Percentiles rank a stretch among this genome's conserved stretches.
phyloP scores from a whole-genome alignment of 768 basidiomycete genomes.

The Podaxis pistillaris region DNA sequence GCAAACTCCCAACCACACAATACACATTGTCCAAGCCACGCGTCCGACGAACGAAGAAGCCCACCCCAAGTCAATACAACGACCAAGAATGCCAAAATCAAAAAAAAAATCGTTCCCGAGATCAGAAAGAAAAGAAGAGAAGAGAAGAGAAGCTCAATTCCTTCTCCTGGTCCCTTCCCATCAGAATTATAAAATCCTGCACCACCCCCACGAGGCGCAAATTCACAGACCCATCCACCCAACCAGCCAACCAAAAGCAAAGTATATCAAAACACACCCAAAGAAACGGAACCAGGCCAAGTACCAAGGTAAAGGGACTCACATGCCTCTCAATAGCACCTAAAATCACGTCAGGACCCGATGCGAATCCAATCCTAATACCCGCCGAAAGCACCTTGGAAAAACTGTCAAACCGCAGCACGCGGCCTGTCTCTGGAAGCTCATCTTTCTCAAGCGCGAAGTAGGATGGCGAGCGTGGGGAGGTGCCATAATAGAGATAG shows the following conservation, averaged over 20 bases:
- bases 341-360: slow-evolving; percentile 68
- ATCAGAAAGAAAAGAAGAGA: neutral
- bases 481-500: slow-evolving; percentile 71
- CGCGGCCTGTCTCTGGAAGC: slow-evolving; percentile 63
- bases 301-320: slow-evolving; percentile 24
- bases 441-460: slow-evolving; percentile 74
- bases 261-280: neutral
- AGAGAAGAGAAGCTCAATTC: neutral
- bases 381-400: slow-evolving; percentile 81
- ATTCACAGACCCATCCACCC: neutral
- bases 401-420: slow-evolving; percentile 86
- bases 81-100: neutral
- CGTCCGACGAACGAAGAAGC: slow-evolving; percentile 10
- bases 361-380: slow-evolving; percentile 78
- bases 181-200: neutral
- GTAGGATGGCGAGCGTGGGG: slow-evolving; percentile 70
- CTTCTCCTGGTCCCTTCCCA: neutral
- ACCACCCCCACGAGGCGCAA: neutral
- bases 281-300: slow-evolving; percentile 3
- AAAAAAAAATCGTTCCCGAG: neutral
- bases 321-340: slow-evolving; percentile 71
- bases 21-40: slow-evolving; percentile 1
- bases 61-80: neutral
- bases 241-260: neutral
- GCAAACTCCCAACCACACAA: neutral